Base-by-base conservation (phyloP, 139 green algal species). In the Penium margaritaceum region DNA sequence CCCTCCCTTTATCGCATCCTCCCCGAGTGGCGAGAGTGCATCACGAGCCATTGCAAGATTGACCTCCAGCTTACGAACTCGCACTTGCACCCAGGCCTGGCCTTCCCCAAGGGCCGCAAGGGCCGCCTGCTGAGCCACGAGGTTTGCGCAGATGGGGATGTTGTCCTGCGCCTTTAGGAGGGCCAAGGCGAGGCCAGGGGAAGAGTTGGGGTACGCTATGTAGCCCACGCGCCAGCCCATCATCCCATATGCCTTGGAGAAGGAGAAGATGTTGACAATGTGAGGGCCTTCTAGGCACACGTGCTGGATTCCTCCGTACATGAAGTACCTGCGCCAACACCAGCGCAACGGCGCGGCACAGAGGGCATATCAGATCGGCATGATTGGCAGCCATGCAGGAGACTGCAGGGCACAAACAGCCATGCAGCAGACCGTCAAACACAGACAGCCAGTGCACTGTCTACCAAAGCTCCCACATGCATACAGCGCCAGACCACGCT, bases 151-250 rank as follows among this genome's bases (percentile, higher is more conserved):
- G 74, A 97, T 92, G 39, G 87, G 84, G 38, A 96, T 88, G 2
- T 92, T 95, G 85, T 97, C 92, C 81, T 97, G 92, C 29, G 87
- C 85, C 72, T 95, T 95, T 5, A 88, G 55, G 29, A 96, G 70
- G 68, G 89, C 33, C 27, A 71, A 32, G 47, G 36, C 36, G 15
- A 84, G 55, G 24, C 51, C 38, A 27, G 39, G 39, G 17, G 27
- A 35, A 14, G 24, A 34, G 4, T 34, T 60, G 3, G 74, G 62
- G 30, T 80, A 80, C 12, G 74, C n/a, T 34, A 80, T 80, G 61
- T 96, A 95, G n/a, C 90, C 90, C 43, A 93, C 75, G 14, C 88
- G 72, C 81, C 81, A 86, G 17, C 81, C 81, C 81, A 86, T 86
- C 81, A 86, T 85, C 39, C 78, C 79, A 33, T 78, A 81, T 39